Base-by-base conservation (phyloP, 331 rosid genomes). In the Arachis monticola region DNA sequence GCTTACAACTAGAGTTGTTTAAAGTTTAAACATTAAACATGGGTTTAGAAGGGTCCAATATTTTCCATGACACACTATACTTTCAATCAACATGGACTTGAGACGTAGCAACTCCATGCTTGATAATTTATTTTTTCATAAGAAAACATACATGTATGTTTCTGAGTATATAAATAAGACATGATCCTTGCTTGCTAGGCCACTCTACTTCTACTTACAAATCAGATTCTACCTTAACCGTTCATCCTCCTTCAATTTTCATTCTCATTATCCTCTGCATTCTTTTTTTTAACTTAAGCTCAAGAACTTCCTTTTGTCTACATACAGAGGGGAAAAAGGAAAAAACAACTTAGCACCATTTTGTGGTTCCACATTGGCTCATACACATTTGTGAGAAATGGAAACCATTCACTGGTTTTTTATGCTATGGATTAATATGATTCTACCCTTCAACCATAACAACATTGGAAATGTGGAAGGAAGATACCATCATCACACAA, bases 401-500 rank as follows among this genome's bases (percentile, higher is more conserved):
- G 96, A 83, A 61, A 64, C 70, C 10, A 3, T 30, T 71, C 83
- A 60, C 70, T 64, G 67, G 60, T 52, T 69, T 38, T 27, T 73
- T 5, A 32, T 80, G 12, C 8, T 84, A 10, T 81, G 76, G 77
- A 63, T 90, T 12, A 8, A 73, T 5, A 1, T 73, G 62, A 70
- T 59, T 46, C 22, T 17, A 17, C 41, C 83, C 38, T 8, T 78
- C 30, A 32, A 75, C 5, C 40, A 78, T 32, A 3, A 32, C n/a
- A 79, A 75, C 35, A 70, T 76, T 40, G 77, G 66, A 68, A 84
- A 80, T 76, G 90, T 84, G 48, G 82, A 85, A 62, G 97, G 90
- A 79, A 88, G 97, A 70, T 75, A 69, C 50, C 95, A 87, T 64
- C 56, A 68, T 64, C 90, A 83, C 82, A 86, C 41, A 76, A 17